phyloP scores from a whole-genome alignment of 2,329 filamentous ascomycete genomes.

The Pestalotiopsis sp. region DNA sequence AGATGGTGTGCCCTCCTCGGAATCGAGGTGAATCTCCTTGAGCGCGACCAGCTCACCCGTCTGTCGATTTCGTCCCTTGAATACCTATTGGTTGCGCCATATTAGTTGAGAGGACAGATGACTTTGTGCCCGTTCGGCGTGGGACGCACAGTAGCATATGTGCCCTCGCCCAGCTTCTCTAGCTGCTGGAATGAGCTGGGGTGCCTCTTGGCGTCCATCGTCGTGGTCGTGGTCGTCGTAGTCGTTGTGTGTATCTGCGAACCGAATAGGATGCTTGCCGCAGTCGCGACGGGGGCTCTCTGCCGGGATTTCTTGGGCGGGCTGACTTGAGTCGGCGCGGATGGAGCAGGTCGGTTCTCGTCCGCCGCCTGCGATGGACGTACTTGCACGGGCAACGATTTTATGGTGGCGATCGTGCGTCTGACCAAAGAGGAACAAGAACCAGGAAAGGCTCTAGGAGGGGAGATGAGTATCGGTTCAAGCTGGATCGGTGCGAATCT shows the following conservation, averaged over 20 bases:
- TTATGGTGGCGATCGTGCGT: slow-evolving; percentile 4
- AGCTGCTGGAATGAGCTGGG: slow-evolving; percentile 99
- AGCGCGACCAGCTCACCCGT: slow-evolving; percentile 95
- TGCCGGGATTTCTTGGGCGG: background rate
- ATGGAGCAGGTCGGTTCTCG: background rate
- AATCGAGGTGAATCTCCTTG: slow-evolving; percentile 98
- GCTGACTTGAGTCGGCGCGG: background rate
- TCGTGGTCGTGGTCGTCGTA: background rate
- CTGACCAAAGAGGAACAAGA: background rate
- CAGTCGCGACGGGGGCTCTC: slow-evolving; percentile 28
- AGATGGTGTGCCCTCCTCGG: slow-evolving; percentile 94
- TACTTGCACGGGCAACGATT: slow-evolving; percentile 1
- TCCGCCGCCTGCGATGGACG: slow-evolving; percentile 3
- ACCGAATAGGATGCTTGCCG: slow-evolving; percentile 44
- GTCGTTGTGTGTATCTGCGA: slow-evolving; percentile 22
- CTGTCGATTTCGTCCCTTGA: slow-evolving; percentile 96
- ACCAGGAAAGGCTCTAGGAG: background rate
- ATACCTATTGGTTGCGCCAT: slow-evolving; percentile 67
- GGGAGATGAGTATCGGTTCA: background rate
- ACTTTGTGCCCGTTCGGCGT: background rate
- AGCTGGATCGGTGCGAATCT: background rate
- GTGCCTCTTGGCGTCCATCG: slow-evolving; percentile 90
- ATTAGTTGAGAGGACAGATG: background rate
- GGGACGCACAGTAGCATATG: slow-evolving; percentile 86
- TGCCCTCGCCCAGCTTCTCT: slow-evolving; percentile 97